Percentiles rank a stretch among this genome's conserved stretches.
These are phyloP conservation scores for Ustilago hordei DNA, from an alignment of 1,284 basidiomycete genomes.

Conservation along the genomic window DNA sequence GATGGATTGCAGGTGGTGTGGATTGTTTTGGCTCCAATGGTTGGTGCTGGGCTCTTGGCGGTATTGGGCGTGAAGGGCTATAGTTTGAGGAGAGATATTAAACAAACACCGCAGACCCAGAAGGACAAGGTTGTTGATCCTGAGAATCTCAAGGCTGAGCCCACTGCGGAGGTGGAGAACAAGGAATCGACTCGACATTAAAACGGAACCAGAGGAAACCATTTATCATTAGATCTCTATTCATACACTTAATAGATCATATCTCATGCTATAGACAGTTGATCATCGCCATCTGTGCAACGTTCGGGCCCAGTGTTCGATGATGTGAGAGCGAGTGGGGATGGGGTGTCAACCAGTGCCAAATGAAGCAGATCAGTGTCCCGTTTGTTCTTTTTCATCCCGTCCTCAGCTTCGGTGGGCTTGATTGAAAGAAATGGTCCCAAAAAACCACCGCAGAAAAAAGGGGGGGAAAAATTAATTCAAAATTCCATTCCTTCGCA, in stretches of 20 bases:
- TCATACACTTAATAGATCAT: not conserved
- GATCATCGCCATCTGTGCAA: no score
- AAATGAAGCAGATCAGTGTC: not conserved
- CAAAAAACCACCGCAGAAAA: not conserved
- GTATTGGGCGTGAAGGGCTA: conserved; percentile 57
- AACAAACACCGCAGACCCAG: conserved; percentile 22
- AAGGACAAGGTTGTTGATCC: conserved; percentile 25
- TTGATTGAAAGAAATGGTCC: not conserved
- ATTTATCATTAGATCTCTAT: not conserved
- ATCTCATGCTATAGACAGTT: not conserved
- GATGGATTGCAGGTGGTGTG: conserved; percentile 79
- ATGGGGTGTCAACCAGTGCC: conserved; percentile 2
- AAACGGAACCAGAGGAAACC: not conserved
- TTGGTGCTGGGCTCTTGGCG: conserved; percentile 62
- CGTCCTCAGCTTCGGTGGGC: not conserved
- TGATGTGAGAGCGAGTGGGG: not conserved
- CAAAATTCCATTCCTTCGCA: no score
- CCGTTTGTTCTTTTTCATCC: not conserved
- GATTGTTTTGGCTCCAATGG: conserved; percentile 73
- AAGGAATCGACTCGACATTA: not conserved
- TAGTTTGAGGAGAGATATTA: conserved; percentile 37
- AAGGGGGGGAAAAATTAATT: no score
- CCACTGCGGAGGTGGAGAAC: conserved; percentile 10
- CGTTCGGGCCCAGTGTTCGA: not conserved
- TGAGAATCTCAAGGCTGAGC: conserved; percentile 17